Evolutionary conservation across 495 filamentous ascomycete genomes (phyloP), one percentile per base, ranked within the genome.

Genomic region (Penicillium parvum): DNA sequence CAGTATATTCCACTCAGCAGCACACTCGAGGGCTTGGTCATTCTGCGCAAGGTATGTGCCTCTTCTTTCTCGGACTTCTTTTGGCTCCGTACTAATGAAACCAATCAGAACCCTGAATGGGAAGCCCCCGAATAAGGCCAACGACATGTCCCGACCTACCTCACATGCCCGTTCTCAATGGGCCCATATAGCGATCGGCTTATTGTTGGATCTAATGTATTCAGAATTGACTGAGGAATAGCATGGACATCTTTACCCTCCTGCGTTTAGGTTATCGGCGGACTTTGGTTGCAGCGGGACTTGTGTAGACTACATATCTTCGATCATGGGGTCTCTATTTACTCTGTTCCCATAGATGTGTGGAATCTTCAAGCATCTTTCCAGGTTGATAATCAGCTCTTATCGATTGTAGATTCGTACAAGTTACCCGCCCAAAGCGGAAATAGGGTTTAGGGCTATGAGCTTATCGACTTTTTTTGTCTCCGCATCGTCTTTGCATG

Each of bases 1-100:
- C 81, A 97, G 66, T 99, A 97, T 55, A 82, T 96, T 40, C 85
- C 84, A 64, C 71, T 96, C 51, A 91, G 82, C 53, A 91, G 79
- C 72, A 95, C 81, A 33, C 72, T 99, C 29, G 92, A 99, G 73
- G 94, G 94, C 11, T 71, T 99, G 51, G 90, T 96, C 19, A 96
- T 99, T 59, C 73, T 99, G 65, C 84, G 85, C 76, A 96, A 96
- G 86, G 92, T 96, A 79, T 66, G 68, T 47, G 16, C 26, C 2
- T 21, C 4, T n/a, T 28, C n/a, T 14, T 30, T 12, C 38, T 18
- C 15, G 5, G 14, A 21, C 23, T 19, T 14, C 27, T 15, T 1
- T 25, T 11, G 12, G 20, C 19, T 2, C n/a, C 11, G 18, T 26
- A 40, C 66, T 72, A 52, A 74, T 53, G 1, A 29, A 29, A 21